These are phyloP conservation scores for Sordariomycetes sp. DNA, from an alignment of 2,329 filamentous ascomycete genomes.

Conservation along the genomic window DNA sequence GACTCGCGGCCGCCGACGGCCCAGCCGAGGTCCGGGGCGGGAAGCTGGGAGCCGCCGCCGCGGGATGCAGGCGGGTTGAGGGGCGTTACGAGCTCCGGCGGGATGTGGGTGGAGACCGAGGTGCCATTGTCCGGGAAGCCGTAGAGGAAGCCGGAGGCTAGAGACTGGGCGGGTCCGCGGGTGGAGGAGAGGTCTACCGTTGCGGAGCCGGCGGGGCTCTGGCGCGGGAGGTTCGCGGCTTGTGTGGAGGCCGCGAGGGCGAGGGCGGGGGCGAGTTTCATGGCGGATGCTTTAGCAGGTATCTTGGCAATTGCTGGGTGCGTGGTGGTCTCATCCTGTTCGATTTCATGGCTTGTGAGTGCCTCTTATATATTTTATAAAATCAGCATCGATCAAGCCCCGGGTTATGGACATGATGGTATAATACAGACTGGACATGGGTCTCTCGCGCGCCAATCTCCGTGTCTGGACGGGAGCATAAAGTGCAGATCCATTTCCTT, in stretches of 20 bases:
- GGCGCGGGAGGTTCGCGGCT: background rate
- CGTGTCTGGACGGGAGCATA: background rate
- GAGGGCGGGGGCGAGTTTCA: background rate
- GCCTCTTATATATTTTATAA: background rate
- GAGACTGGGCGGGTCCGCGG: background rate
- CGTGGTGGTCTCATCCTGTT: background rate
- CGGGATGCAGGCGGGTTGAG: background rate
- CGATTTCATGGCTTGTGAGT: background rate
- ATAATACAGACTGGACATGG: too few relatives aligned
- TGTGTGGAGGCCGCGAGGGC: background rate
- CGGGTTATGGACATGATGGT: too few relatives aligned
- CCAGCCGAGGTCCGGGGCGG: background rate
- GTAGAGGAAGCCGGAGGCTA: background rate
- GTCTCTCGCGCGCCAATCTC: background rate
- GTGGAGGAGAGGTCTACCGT: background rate
- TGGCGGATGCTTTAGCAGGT: background rate
- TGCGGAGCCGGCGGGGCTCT: background rate
- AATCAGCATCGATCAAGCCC: background rate
- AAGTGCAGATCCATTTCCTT: background rate
- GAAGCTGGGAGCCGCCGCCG: background rate
- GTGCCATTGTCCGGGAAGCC: background rate
- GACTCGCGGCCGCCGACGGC: background rate
- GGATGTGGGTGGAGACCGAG: background rate
- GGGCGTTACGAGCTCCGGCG: background rate
- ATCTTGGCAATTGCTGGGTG: background rate